These are phyloP conservation scores for Misopates orontium DNA, from an alignment of 257 asterid genomes.

Conservation along the genomic window DNA sequence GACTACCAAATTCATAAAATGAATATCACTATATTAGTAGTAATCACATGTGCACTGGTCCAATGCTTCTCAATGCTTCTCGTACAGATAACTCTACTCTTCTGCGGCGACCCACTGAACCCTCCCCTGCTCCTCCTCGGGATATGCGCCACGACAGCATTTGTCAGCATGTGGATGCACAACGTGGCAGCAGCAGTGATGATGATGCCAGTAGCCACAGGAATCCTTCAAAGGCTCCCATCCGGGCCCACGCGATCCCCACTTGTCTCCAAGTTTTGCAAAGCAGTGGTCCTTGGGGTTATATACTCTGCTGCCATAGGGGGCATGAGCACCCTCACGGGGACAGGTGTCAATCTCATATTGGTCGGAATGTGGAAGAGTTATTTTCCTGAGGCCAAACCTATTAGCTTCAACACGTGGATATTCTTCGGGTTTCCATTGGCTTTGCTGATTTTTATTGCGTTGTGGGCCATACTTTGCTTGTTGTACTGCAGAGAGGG, in stretches of 20 bases:
- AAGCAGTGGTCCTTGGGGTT: constrained; percentile 85
- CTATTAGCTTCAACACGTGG: constrained; percentile 90
- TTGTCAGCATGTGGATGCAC: constrained; percentile 99
- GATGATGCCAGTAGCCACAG: constrained; percentile 98
- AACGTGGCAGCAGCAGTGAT: constrained; percentile 91
- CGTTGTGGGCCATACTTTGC: constrained; percentile 76
- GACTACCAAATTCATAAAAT: no score
- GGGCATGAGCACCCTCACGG: constrained; percentile 91
- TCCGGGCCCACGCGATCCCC: constrained; percentile 42
- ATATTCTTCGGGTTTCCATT: constrained; percentile 72
- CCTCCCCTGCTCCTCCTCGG: constrained; percentile 82
- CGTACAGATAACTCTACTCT: constrained; percentile 66
- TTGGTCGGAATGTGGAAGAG: constrained; percentile 97
- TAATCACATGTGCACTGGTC: no score
- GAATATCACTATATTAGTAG: no score
- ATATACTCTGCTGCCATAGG: constrained; percentile 78
- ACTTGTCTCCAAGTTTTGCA: constrained; percentile 59
- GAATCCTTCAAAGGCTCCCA: constrained; percentile 66
- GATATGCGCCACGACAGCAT: constrained; percentile 80
- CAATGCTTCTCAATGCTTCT: no score
- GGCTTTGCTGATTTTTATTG: constrained; percentile 53
- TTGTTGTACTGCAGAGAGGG: constrained; percentile 55
- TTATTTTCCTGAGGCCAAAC: constrained; percentile 68
- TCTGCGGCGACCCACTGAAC: constrained; percentile 82
- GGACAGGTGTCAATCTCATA: constrained; percentile 93